Base-by-base conservation (phyloP, 768 basidiomycete species). In the Suillus sp. region DNA sequence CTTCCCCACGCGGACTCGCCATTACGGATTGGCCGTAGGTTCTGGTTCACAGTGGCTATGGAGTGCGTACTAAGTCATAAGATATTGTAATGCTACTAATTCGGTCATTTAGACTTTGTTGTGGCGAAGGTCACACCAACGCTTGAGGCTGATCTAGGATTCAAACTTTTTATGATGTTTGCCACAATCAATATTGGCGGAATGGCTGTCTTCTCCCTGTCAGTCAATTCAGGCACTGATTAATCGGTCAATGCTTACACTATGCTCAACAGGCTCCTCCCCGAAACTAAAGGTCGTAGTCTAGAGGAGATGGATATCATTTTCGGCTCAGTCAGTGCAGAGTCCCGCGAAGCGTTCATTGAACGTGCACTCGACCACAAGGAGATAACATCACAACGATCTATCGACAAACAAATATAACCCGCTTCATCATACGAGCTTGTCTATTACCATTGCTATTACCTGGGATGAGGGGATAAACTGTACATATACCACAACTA, bases 41-140 rank as follows among this genome's bases (percentile, higher is more conserved):
- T 88, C 89, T 62, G 86, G 86, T 18, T 86, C 90, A 3, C 93
- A 95, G 62, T 94, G 92, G 92, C 75, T 95, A 10, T 93, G 84
- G 83, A 92, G 89, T 89, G 67, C 61, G 85, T 81, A 18, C 37
- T 37, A 34, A n/a, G 9, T 2, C 50, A 8, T 35, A 2, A 6
- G 18, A 54, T 3, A 14, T 25, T 2, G 25, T 7, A 14, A 32
- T 30, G 18, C 50, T 5, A 55, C 66, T 63, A 30, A 66, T 43
- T 25, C 8, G 14, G 53, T 13, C 4, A 1, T 47, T 16, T 62
- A 89, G 89, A 90, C 74, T 92, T 91, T 65, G 85, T 88, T 60
- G 81, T 93, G 22, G 80, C 88, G 4, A 91, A 90, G 75, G 81
- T 86, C 47, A 91, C 90, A 11, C 91, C 88, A 3, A 79, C 80